Base-by-base conservation (phyloP, 2,329 filamentous ascomycete species). In the Teratosphaeria nubilosa region DNA sequence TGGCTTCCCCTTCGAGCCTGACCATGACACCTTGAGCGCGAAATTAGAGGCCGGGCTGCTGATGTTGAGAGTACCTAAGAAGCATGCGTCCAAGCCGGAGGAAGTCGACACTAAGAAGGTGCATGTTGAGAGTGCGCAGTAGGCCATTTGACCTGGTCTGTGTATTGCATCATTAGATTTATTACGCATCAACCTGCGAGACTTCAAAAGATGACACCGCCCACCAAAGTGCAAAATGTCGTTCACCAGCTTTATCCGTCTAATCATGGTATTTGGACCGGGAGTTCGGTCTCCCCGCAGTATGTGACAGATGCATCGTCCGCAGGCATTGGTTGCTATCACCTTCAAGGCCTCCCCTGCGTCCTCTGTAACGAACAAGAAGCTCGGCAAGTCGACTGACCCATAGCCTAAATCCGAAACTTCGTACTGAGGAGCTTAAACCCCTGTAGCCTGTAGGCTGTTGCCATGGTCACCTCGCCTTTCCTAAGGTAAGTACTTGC, bases 1-100 rank as follows among this genome's bases (percentile, higher is more conserved):
- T 45, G 53, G 32, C 34, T 59, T 64, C 22, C 60, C 59, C 5
- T 56, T 63, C 25, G 60, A 62, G 22, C 57, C 60, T 14, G 62
- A 64, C 16, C 53, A 56, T 32, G 56, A 61, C 24, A 58, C 54
- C 31, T 13, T 59, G 22, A 20, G 13, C 9, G 55, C 55, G 20
- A 37, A 9, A 54, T 55, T 59, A 4, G 58, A 59, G 10, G 58
- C 58, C 16, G 58, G 58, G 16, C 45, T 59, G 50, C 30, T 59
- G 55, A 31, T 32, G n/a, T 48, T 63, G 4, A 55, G 51, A 30
- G 48, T 63, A 45, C 58, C 59, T 16, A 64, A 63, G 56, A 54
- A 56, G 45, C 24, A 58, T 41, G 54, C 61, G 31, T 30, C 53
- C 50, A 20, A 51, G 31, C 59, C 59, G 24, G 57, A 62, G 51